phyloP scores from a whole-genome alignment of 169 alveolate genomes.

The Cryptosporidium ryanae region DNA sequence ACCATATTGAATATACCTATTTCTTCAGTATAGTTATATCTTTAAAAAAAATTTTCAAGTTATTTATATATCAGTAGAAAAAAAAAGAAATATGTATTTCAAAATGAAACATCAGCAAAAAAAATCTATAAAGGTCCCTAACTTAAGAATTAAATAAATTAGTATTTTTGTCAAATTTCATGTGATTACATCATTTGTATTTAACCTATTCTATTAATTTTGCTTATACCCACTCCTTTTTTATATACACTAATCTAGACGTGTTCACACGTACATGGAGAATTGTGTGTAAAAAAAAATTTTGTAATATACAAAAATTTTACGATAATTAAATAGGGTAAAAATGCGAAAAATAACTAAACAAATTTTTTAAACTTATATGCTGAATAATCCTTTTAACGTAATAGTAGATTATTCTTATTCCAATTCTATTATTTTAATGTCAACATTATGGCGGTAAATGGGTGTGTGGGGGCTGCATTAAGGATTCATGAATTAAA shows the following conservation, averaged over 20 bases:
- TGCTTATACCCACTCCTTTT: not conserved
- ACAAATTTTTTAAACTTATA: no score
- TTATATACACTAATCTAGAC: conserved; percentile 22
- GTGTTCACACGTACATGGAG: conserved; percentile 74
- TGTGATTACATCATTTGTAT: not conserved
- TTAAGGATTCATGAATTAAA: no score
- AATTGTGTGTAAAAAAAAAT: conserved; percentile 15
- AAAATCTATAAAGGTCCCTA: not conserved
- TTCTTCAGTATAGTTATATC: not conserved
- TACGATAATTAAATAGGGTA: not conserved
- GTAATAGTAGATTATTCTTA: no score
- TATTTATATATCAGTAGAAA: not conserved
- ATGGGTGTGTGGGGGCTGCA: no score
- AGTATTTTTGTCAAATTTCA: not conserved
- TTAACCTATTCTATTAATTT: not conserved
- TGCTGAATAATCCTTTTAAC: no score
- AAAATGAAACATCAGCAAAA: not conserved
- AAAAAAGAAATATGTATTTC: not conserved
- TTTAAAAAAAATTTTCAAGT: not conserved
- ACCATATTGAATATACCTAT: conserved; percentile 5
- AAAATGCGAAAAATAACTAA: no score
- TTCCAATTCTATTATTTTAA: no score
- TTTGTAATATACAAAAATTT: not conserved
- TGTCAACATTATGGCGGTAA: no score
- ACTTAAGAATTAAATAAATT: not conserved